Base-by-base conservation (phyloP, 2,329 filamentous ascomycete genomes). In the Botrytis tulipae region DNA sequence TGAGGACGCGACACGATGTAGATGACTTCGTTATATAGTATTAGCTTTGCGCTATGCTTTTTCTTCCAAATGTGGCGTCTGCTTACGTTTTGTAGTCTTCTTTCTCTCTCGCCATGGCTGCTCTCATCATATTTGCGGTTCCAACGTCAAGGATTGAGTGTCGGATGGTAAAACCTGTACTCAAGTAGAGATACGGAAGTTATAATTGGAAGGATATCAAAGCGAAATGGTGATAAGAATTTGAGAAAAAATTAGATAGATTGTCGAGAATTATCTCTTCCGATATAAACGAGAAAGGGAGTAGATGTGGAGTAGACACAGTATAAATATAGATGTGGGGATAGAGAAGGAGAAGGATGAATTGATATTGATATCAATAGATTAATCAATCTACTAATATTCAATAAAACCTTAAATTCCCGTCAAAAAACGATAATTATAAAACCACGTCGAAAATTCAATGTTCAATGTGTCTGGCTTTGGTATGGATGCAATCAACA, bases 1-100 rank as follows among this genome's bases (percentile, higher is more conserved):
- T 32, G 66, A 68, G 10, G 35, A 68, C 10, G 66, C 66, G 10
- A 68, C n/a, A 57, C 48, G 66, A 68, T 68, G 48, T 25, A 68
- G 18, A 32, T 57, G 48, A 16, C 66, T 57, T 57, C 22, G 8
- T 2, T 32, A n/a, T 25, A 29, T 44, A 14, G 10, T 18, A 32
- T 68, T 40, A 68, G 65, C 48, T 48, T 16, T 29, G 9, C 14
- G 14, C 22, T 8, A 12, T 29, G 16, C 6, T 51, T 20, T 0
- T 3, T 32, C 1, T 37, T 2, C 5, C 37, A 5, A 51, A 18
- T 51, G 0, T n/a, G 14, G 3, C 6, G 6, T 18, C 18, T 37
- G 8, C 32, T 67, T 67, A 51, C 46, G 4, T 37, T 54, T 6
- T 67, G 1, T 37, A 32, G n/a, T 67, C 65, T 40, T 42, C 60